These are phyloP conservation scores for Pseudonitzschia pungens DNA, from an alignment of 108 stramenopile species.

Conservation along the genomic window DNA sequence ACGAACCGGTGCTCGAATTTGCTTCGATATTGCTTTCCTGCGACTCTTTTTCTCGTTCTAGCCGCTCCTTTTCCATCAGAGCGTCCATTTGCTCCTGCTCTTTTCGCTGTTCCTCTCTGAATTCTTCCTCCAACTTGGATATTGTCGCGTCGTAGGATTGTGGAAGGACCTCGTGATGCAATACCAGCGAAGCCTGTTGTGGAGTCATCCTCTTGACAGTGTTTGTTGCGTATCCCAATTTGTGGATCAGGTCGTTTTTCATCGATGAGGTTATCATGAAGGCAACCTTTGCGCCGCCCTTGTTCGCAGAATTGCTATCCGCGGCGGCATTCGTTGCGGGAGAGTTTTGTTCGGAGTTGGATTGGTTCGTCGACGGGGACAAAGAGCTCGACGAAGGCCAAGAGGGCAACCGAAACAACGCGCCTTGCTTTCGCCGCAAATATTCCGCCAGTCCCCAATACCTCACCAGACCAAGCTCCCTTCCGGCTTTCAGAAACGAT, in stretches of 20 bases:
- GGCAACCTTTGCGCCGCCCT: conserved; percentile 38
- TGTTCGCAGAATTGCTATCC: not conserved
- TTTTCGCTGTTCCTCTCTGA: conserved; percentile 27
- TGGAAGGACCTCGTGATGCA: conserved; percentile 36
- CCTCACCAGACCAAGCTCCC: conserved; percentile 40
- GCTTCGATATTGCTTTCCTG: not conserved
- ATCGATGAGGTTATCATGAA: conserved; percentile 63
- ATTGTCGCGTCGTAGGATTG: conserved; percentile 18
- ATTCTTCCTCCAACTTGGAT: conserved; percentile 20
- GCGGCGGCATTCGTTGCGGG: not conserved
- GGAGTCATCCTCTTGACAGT: conserved; percentile 46
- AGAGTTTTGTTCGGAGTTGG: not conserved
- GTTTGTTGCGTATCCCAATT: conserved; percentile 39
- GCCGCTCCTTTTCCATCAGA: not conserved
- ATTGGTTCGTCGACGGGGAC: not conserved
- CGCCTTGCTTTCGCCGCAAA: conserved; percentile 30
- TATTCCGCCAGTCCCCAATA: conserved; percentile 50
- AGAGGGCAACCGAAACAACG: not conserved
- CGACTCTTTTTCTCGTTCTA: not conserved
- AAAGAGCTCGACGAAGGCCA: not conserved
- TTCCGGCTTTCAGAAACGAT: conserved; percentile 38
- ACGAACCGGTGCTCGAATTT: not conserved
- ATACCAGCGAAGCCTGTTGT: conserved; percentile 43
- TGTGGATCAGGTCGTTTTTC: conserved; percentile 35
- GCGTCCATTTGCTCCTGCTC: not conserved